Evolutionary conservation across 306 rosid genomes (phyloP), one percentile per base, ranked within the genome.

Genomic region (Purshia tridentata): DNA sequence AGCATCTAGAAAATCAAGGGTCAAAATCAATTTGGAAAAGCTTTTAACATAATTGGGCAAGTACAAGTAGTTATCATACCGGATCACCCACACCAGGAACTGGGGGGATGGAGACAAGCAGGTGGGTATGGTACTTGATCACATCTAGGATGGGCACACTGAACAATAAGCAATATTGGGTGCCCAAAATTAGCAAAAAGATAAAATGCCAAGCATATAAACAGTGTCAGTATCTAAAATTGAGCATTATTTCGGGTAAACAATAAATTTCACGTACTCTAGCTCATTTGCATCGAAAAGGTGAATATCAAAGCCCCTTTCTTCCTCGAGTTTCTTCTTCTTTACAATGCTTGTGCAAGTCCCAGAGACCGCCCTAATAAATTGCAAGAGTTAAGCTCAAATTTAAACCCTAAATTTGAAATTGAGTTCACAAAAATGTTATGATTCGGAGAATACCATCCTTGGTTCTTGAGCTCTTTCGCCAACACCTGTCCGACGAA

Each of bases 31-130:
- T 81, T 69, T 19, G 10, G 55, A 9, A 47, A 12, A 29, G 18
- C 50, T 16, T 56, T 13, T 7, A 57, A 72, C 6, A 50, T 6
- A 13, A 65, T 49, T 20, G 46, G 29, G 14, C 35, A 22, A 65
- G 44, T 4, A 55, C 5, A 29, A 29, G 35, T 29, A 29, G 35
- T 29, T 42, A 11, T 11, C 86, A 37, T 88, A 94, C 98, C 79
- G 87, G 97, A 46, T 89, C 98, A 51, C 96, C 96, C 44, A 84
- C 54, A 13, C 84, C 89, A 16, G 48, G 42, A 29, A 72, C 67
- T 29, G 97, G 90, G 20, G 98, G 98, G 35, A 91, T 73, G 48
- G 92, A 91, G 61, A 94, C 91, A 76, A 91, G 82, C 75, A 86
- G 77, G 82, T 94, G 98, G 18, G 97, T 81, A 58, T 89, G 84